Percentiles rank a stretch among this genome's conserved stretches.
Conservation (phyloP, 2,329 filamentous ascomycete species). For the Juglanconis oblonga region DNA sequence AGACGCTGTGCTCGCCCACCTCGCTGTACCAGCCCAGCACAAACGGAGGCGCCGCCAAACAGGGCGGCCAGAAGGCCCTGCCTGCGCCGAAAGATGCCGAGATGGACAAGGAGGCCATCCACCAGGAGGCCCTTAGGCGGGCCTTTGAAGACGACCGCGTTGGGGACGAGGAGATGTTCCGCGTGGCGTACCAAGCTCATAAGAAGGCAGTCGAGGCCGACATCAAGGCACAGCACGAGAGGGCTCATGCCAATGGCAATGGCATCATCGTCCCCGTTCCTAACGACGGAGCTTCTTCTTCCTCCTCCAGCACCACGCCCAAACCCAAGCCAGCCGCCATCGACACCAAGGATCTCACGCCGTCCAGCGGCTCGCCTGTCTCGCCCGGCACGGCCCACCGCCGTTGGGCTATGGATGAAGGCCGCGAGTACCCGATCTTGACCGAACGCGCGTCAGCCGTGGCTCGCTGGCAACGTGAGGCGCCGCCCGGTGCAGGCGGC, state of each 20-base stretch:
- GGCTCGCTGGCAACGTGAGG: conserved; percentile 65
- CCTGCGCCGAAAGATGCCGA: conserved; percentile 21
- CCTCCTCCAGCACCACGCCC: not conserved
- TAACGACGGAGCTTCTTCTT: not conserved
- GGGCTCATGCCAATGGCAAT: conserved; percentile 17
- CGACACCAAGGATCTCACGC: not conserved
- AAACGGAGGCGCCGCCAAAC: conserved; percentile 2
- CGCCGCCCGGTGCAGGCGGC: conserved; percentile 38
- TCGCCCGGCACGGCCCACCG: conserved; percentile 32
- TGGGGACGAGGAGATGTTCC: conserved; percentile 64
- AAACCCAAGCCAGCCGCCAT: not conserved
- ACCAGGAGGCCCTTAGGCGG: conserved; percentile 64
- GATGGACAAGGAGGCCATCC: conserved; percentile 45
- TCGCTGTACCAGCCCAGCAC: conserved; percentile 35
- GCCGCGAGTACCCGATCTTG: conserved; percentile 65
- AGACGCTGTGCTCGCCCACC: conserved; percentile 63
- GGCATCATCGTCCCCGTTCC: conserved; percentile 5
- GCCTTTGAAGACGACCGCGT: conserved; percentile 66
- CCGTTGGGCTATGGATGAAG: conserved; percentile 62
- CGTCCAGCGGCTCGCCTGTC: not conserved
- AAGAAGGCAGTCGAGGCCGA: conserved; percentile 59
- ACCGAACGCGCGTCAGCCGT: conserved; percentile 69
- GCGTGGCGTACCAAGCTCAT: conserved; percentile 58
- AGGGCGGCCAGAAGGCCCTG: conserved; percentile 31
- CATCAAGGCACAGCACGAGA: conserved; percentile 20